These are phyloP conservation scores for Eutypa lata DNA, from an alignment of 2,329 filamentous ascomycete species.

Conservation along the genomic window DNA sequence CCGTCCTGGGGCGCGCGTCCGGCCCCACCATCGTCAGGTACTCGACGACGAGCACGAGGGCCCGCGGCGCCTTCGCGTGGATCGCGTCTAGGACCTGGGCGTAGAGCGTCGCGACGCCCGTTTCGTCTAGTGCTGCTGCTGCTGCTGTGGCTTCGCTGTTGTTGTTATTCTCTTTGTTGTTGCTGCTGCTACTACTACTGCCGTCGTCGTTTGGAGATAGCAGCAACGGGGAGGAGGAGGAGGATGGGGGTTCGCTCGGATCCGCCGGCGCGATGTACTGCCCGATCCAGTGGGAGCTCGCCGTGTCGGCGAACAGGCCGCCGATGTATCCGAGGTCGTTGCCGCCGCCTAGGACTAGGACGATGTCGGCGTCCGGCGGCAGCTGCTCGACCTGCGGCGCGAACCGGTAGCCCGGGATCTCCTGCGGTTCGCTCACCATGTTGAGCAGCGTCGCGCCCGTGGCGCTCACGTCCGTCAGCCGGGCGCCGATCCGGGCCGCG, in stretches of 20 bases:
- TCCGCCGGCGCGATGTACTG: conserved; percentile 8
- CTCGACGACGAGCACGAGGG: conserved; percentile 41
- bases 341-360: conserved; percentile 34
- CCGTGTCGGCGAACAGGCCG: conserved; percentile 28
- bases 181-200: too few relatives aligned
- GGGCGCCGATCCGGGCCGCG: neutral
- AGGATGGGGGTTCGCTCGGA: conserved; percentile 6
- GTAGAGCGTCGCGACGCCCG: conserved; percentile 19
- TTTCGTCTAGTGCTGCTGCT: conserved; percentile 5
- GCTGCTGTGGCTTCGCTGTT: too few relatives aligned
- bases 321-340: conserved; percentile 37
- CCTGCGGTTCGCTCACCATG: neutral
- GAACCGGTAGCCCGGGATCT: conserved; percentile 13
- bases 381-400: conserved; percentile 32
- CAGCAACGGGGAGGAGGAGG: neutral
- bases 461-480: neutral
- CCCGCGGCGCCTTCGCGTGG: conserved; percentile 34
- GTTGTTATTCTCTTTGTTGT: too few relatives aligned
- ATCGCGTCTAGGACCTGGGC: conserved; percentile 21
- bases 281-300: conserved; percentile 1
- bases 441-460: neutral
- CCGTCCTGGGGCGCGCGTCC: conserved; percentile 17
- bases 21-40: conserved; percentile 31
- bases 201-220: too few relatives aligned
- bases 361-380: conserved; percentile 31